These are phyloP conservation scores for Hypoxylon lienhwacheense DNA, from an alignment of 495 filamentous ascomycete genomes.

Conservation along the genomic window DNA sequence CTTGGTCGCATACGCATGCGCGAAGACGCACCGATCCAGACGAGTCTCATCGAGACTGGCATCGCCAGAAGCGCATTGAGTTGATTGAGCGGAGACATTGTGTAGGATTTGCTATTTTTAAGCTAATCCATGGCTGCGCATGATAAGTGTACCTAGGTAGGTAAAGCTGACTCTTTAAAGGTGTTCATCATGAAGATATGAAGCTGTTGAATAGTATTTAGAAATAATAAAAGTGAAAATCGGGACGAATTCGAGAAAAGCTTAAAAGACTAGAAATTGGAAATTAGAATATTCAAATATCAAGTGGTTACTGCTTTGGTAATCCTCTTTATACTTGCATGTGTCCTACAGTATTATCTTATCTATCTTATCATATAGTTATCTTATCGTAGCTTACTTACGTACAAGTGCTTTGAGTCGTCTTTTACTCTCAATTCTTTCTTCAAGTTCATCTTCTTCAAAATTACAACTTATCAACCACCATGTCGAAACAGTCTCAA, in stretches of 20 bases:
- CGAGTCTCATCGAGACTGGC: slow-evolving; percentile 30
- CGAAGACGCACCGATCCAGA: slow-evolving; percentile 16
- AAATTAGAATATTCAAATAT: not conserved
- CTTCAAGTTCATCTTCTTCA: not conserved
- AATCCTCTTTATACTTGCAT: not conserved
- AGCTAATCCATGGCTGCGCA: too few species aligned
- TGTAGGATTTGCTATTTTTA: not conserved
- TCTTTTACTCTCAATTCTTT: not conserved
- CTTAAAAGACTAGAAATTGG: too few species aligned
- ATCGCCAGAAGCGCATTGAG: slow-evolving; percentile 31
- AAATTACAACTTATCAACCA: not conserved
- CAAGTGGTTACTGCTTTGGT: not conserved
- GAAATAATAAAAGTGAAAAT: too few species aligned
- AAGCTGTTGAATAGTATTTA: too few species aligned
- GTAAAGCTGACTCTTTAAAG: too few species aligned
- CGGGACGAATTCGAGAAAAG: too few species aligned
- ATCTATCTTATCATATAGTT: slow-evolving; percentile 13
- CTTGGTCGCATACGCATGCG: slow-evolving; percentile 16
- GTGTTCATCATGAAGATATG: too few species aligned
- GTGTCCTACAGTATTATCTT: slow-evolving; percentile 12
- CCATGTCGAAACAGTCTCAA: slow-evolving; percentile 47
- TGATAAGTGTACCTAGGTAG: not conserved
- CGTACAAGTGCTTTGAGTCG: not conserved
- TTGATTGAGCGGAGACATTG: slow-evolving; percentile 19
- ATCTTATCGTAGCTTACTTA: not conserved